Conservation (phyloP, 2,329 filamentous ascomycete species). For the Aspergillus sp. region DNA sequence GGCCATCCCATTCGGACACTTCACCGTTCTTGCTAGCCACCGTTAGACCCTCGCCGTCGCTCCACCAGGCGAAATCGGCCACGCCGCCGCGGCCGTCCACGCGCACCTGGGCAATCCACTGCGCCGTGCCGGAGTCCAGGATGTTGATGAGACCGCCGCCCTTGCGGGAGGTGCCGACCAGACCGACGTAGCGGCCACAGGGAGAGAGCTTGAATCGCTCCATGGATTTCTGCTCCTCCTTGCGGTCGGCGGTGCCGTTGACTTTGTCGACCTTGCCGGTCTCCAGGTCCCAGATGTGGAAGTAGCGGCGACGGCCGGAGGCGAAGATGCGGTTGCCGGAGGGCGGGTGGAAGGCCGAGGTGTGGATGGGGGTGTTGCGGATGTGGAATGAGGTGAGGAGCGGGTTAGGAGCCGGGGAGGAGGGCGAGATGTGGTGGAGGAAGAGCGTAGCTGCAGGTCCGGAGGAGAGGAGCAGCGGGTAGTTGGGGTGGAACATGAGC, state of each 20-base stretch:
- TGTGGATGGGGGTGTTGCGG: conserved; percentile 77
- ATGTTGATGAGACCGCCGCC: conserved; percentile 88
- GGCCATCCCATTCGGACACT: conserved; percentile 83
- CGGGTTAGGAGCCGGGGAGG: conserved; percentile 78
- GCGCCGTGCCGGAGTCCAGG: conserved; percentile 73
- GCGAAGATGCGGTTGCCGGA: conserved; percentile 80
- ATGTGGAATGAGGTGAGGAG: conserved; percentile 88
- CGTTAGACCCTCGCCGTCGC: conserved; percentile 75
- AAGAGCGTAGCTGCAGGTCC: conserved; percentile 82
- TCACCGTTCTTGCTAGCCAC: conserved; percentile 85
- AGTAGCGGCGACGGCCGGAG: conserved; percentile 83
- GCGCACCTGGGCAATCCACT: conserved; percentile 83
- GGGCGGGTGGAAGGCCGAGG: conserved; percentile 75
- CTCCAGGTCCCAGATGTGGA: conserved; percentile 89
- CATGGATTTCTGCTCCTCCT: conserved; percentile 84
- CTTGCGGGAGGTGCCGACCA: conserved; percentile 77
- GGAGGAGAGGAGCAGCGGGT: conserved; percentile 85
- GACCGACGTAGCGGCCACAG: conserved; percentile 80
- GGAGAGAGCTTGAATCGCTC: conserved; percentile 87
- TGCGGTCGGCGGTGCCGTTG: conserved; percentile 66
- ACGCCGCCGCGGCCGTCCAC: conserved; percentile 81
- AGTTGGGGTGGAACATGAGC: conserved; percentile 84
- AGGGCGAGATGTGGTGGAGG: conserved; percentile 83
- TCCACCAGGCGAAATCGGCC: conserved; percentile 92
- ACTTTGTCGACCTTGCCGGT: conserved; percentile 83